Conservation (phyloP, 257 asterid genomes). For the Linderniella brevidens region DNA sequence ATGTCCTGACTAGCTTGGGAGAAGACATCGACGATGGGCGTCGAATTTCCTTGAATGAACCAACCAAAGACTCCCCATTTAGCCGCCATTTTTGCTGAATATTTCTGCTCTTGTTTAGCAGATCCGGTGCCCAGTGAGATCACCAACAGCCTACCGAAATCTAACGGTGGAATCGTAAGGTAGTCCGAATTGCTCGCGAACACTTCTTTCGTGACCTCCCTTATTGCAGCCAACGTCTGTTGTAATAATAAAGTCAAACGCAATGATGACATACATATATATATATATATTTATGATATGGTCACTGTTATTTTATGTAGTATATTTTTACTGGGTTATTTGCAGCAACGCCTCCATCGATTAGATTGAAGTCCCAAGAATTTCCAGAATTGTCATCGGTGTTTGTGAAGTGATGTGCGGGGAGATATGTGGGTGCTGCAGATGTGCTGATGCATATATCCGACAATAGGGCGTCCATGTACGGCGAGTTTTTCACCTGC, state of each 20-base stretch:
- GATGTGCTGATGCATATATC: slow-evolving; percentile 53
- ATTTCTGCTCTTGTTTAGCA: slow-evolving; percentile 15
- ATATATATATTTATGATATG: background rate
- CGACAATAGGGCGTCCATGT: slow-evolving; percentile 29
- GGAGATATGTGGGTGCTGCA: slow-evolving; percentile 44
- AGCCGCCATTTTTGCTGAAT: slow-evolving; percentile 14
- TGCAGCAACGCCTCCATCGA: slow-evolving; percentile 51
- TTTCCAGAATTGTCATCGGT: slow-evolving; percentile 21
- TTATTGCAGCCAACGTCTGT: slow-evolving; percentile 32
- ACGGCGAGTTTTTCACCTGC: slow-evolving; percentile 21
- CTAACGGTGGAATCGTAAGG: slow-evolving; percentile 21
- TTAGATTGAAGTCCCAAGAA: slow-evolving; percentile 38
- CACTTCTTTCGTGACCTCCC: slow-evolving; percentile 27
- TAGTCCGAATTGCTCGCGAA: slow-evolving; percentile 17
- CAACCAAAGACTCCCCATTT: slow-evolving; percentile 21
- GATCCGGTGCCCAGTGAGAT: slow-evolving; percentile 44
- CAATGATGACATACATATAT: background rate
- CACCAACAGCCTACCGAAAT: slow-evolving; percentile 20
- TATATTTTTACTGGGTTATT: slow-evolving; percentile 34
- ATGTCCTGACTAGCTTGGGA: background rate
- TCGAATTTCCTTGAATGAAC: slow-evolving; percentile 16
- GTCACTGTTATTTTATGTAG: background rate
- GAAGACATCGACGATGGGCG: slow-evolving; percentile 10
- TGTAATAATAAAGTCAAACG: background rate
- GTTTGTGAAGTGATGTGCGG: slow-evolving; percentile 37